phyloP scores from a whole-genome alignment of 2,329 filamentous ascomycete species.

The Exutisphaerella laricina region DNA sequence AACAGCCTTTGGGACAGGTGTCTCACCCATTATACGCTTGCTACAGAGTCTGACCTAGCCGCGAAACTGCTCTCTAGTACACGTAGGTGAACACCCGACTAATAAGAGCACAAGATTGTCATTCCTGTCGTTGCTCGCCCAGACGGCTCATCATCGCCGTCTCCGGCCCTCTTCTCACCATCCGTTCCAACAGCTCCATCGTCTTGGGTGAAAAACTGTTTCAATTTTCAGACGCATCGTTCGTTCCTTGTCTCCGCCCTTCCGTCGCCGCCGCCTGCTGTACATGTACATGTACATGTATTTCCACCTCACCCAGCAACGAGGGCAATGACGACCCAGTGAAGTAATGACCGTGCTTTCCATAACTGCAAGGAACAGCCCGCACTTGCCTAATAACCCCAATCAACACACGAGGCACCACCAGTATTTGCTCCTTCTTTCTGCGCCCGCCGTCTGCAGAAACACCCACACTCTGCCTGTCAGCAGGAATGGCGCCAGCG shows the following conservation, averaged over 20 bases:
- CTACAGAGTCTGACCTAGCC: background rate
- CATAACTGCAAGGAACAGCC: background rate
- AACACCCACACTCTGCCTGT: constrained; percentile 3
- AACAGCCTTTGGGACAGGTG: too few species aligned
- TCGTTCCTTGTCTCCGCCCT: too few species aligned
- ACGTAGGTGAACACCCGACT: background rate
- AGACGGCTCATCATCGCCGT: constrained; percentile 4
- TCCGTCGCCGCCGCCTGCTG: too few species aligned
- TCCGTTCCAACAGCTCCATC: too few species aligned
- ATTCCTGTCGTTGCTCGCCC: background rate
- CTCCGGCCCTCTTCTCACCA: too few species aligned
- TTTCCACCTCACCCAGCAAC: too few species aligned
- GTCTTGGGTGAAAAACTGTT: background rate
- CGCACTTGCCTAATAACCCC: constrained; percentile 1
- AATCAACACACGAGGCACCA: background rate
- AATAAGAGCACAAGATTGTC: too few species aligned
- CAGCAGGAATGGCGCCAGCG: constrained; percentile 14
- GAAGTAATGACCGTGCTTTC: constrained; percentile 1
- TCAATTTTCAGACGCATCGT: too few species aligned
- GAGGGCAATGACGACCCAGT: background rate
- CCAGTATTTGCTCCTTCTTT: too few species aligned
- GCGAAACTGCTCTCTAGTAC: background rate
- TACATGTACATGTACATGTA: too few species aligned
- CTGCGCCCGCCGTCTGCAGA: background rate
- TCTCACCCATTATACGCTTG: too few species aligned